Conservation (phyloP, 306 rosid species). For the barrel medic (Medicago truncatula) region DNA sequence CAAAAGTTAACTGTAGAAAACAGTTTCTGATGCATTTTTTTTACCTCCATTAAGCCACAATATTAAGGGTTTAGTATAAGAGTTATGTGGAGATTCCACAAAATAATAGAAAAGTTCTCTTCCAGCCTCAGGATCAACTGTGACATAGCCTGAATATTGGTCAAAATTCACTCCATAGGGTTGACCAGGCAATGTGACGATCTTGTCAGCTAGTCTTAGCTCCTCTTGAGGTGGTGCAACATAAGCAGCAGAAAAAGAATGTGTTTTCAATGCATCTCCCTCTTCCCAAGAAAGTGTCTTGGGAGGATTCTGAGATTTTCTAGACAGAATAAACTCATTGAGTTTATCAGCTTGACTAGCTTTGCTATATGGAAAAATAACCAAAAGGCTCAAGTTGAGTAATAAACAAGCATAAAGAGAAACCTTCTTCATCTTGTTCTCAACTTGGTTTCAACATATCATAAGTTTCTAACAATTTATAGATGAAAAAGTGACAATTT, state of each 20-base stretch:
- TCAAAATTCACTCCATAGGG: constrained; percentile 59
- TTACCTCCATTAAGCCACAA: constrained; percentile 80
- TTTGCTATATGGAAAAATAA: constrained; percentile 31
- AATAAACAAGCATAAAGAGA: constrained; percentile 34
- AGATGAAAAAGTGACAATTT: background rate
- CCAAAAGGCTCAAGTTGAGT: constrained; percentile 39
- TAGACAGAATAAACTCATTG: constrained; percentile 42
- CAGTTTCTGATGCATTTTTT: background rate
- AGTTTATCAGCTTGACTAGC: constrained; percentile 53
- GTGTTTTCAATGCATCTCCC: constrained; percentile 26
- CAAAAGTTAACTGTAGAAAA: background rate
- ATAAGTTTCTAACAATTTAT: constrained; percentile 8
- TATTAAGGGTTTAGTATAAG: constrained; percentile 55
- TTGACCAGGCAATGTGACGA: constrained; percentile 65
- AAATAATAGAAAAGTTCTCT: constrained; percentile 66
- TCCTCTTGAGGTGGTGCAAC: constrained; percentile 44
- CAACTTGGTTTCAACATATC: constrained; percentile 12
- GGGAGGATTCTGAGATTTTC: constrained; percentile 42
- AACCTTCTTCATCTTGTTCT: constrained; percentile 37
- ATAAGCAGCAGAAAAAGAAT: background rate
- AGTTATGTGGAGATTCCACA: constrained; percentile 54
- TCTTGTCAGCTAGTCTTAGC: constrained; percentile 49
- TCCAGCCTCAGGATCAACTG: constrained; percentile 50
- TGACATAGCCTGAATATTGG: constrained; percentile 68
- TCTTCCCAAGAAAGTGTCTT: constrained; percentile 31